phyloP scores from a whole-genome alignment of 2,329 filamentous ascomycete species.

The Knoxdaviesia capensis region DNA sequence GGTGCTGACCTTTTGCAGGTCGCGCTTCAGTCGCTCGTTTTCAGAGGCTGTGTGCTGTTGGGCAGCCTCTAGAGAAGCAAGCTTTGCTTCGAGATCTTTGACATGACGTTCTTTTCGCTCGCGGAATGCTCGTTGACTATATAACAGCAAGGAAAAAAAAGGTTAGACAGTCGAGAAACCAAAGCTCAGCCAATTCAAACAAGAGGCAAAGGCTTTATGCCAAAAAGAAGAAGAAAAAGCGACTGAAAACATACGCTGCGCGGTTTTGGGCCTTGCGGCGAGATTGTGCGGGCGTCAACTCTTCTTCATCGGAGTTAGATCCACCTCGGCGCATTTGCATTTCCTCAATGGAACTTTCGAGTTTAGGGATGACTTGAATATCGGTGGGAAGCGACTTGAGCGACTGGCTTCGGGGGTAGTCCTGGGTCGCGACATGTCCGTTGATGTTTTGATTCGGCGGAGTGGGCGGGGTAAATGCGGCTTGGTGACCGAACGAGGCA shows the following conservation, averaged over 20 bases:
- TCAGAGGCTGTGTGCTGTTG: constrained; percentile 56
- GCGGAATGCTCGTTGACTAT: constrained; percentile 82
- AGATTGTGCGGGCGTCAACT: constrained; percentile 34
- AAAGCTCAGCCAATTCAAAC: not conserved
- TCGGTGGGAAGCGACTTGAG: no score
- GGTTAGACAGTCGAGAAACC: not conserved
- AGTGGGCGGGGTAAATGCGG: constrained; percentile 2
- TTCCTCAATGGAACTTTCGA: constrained; percentile 2
- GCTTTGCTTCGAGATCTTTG: constrained; percentile 70
- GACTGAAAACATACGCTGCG: constrained; percentile 30
- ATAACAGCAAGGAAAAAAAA: not conserved
- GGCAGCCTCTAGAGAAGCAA: constrained; percentile 55
- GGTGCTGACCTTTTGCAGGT: constrained; percentile 65
- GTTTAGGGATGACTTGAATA: no score
- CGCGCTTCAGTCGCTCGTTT: constrained; percentile 70
- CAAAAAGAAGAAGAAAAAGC: not conserved
- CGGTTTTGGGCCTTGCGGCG: constrained; percentile 40
- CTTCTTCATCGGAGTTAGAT: constrained; percentile 32
- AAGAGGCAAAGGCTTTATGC: not conserved
- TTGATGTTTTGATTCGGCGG: constrained; percentile 5
- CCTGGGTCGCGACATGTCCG: constrained; percentile 4
- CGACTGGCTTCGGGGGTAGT: no score
- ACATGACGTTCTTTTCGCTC: constrained; percentile 92
- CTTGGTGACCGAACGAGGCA: not conserved
- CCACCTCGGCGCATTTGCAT: constrained; percentile 5